These are phyloP conservation scores for Debaryomyces sp. DNA, from an alignment of 1,139 yeast genomes.

Conservation along the genomic window DNA sequence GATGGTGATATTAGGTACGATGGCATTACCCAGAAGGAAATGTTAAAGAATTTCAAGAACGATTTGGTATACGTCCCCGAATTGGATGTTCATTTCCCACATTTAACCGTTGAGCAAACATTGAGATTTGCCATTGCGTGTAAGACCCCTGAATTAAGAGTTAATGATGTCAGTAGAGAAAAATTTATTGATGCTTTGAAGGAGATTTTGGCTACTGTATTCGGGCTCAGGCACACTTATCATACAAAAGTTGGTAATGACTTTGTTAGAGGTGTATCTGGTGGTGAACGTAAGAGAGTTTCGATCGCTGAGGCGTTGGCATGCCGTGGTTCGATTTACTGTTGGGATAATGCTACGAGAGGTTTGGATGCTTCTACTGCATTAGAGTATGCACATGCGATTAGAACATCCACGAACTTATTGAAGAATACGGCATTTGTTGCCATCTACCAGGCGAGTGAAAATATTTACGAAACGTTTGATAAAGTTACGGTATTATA, in stretches of 20 bases:
- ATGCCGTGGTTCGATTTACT: constrained; percentile 57
- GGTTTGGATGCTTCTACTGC: constrained; percentile 79
- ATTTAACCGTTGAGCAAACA: constrained; percentile 64
- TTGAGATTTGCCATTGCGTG: constrained; percentile 61
- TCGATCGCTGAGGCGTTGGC: constrained; percentile 66
- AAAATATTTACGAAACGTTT: constrained; percentile 60
- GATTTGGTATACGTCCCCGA: constrained; percentile 65
- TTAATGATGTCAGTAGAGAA: constrained; percentile 49
- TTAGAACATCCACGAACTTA: constrained; percentile 61
- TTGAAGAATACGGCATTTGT: constrained; percentile 60
- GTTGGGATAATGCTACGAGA: constrained; percentile 83
- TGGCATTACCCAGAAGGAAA: constrained; percentile 51
- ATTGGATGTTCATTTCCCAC: constrained; percentile 64
- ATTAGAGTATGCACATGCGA: constrained; percentile 62
- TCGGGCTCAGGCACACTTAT: constrained; percentile 60
- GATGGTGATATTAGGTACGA: constrained; percentile 50
- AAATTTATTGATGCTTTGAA: constrained; percentile 51
- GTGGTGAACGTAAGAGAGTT: constrained; percentile 67
- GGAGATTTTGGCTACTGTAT: constrained; percentile 54
- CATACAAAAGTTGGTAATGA: constrained; percentile 64
- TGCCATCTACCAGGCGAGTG: constrained; percentile 70
- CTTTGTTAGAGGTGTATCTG: constrained; percentile 63
- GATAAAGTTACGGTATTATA: constrained; percentile 67
- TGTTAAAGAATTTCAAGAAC: constrained; percentile 50
- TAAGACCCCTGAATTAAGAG: constrained; percentile 59